Base-by-base conservation (phyloP, 2,329 filamentous ascomycete species). In the Leptographium lundbergii region DNA sequence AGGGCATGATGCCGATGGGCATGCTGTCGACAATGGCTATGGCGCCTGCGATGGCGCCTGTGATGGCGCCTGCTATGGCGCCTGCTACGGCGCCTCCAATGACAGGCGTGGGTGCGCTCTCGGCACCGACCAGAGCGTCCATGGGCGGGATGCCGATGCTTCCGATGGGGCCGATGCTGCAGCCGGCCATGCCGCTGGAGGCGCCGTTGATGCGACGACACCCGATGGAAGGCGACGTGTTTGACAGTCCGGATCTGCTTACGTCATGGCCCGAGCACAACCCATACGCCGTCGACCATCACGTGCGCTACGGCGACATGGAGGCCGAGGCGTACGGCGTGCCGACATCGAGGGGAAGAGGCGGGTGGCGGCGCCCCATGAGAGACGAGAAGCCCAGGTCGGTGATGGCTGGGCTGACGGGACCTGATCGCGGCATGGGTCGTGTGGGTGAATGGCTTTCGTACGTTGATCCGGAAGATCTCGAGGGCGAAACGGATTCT, bases 361-460 rank as follows among this genome's bases (percentile, higher is more conserved):
- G 22, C 36, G 34, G 53, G 13, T 22, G 36, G 9, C 34, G 54
- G 24, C 36, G 11, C 2, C 19, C 17, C 9, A 9, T 22, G 42
- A 4, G 45, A 27, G 56, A 57, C 1, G 24, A 66, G 52, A 63
- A 66, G 51, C 65, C 57, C 58, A 61, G 66, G 32, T 78, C 77
- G 56, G 70, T 73, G 53, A 67, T 79, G 66, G 78, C 78, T 29
- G 78, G 78, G 4, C 70, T 81, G 47, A 72, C 70, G 47, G 75
- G 75, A 5, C 69, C 69, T 32, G 75, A 73, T 1, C 70, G 73
- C 39, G 77, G 77, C 11, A 72, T 75, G 72, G 71, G 74, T 62
- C 71, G 78, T 7, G 77, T 81, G 22, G 69, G 68, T 51, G 75
- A 78, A 59, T 81, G 78, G 78, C 71, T 71, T 60, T 72, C 69